Evolutionary conservation across 2,329 filamentous ascomycete species (phyloP).

Genomic region (Neonectria ditissima): DNA sequence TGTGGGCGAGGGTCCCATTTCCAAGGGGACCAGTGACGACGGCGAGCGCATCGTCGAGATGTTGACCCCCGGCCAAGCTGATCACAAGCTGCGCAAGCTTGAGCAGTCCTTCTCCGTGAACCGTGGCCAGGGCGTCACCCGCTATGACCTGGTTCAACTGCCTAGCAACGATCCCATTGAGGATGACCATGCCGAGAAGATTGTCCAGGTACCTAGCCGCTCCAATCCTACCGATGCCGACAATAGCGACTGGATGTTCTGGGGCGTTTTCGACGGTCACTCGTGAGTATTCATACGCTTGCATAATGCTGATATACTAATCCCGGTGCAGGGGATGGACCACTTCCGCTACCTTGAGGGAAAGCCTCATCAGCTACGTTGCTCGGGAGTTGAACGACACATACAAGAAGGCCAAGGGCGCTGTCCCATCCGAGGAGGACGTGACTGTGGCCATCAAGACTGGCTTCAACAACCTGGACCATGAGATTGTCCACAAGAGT

Average conservation of each 20-base stretch:
- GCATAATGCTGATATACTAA: slow-evolving; percentile 24
- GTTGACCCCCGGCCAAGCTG: slow-evolving; percentile 94
- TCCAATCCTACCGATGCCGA: slow-evolving; percentile 57
- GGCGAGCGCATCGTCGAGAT: slow-evolving; percentile 92
- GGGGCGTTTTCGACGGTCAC: slow-evolving; percentile 98
- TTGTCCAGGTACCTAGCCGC: slow-evolving; percentile 84
- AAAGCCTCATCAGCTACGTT: slow-evolving; percentile 91
- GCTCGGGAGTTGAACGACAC: slow-evolving; percentile 92
- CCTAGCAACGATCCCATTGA: slow-evolving; percentile 98
- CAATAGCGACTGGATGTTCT: slow-evolving; percentile 98
- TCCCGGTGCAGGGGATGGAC: slow-evolving; percentile 83
- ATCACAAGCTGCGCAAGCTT: slow-evolving; percentile 85
- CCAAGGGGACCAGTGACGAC: slow-evolving; percentile 87
- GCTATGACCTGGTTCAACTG: slow-evolving; percentile 94
- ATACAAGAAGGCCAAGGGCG: slow-evolving; percentile 77
- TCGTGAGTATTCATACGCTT: slow-evolving; percentile 68
- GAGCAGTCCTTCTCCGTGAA: slow-evolving; percentile 94
- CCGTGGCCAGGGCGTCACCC: slow-evolving; percentile 88
- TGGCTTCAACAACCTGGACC: slow-evolving; percentile 87
- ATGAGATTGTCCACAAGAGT: slow-evolving; percentile 94
- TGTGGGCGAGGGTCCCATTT: slow-evolving; percentile 85
- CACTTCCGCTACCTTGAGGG: slow-evolving; percentile 93
- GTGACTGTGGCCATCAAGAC: slow-evolving; percentile 93
- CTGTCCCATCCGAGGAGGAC: slow-evolving; percentile 79
- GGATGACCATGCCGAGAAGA: slow-evolving; percentile 98